Percentiles rank a stretch among this genome's conserved stretches.
These are phyloP conservation scores for Fraxinus nigra DNA, from an alignment of 305 asterid genomes.

Conservation along the genomic window DNA sequence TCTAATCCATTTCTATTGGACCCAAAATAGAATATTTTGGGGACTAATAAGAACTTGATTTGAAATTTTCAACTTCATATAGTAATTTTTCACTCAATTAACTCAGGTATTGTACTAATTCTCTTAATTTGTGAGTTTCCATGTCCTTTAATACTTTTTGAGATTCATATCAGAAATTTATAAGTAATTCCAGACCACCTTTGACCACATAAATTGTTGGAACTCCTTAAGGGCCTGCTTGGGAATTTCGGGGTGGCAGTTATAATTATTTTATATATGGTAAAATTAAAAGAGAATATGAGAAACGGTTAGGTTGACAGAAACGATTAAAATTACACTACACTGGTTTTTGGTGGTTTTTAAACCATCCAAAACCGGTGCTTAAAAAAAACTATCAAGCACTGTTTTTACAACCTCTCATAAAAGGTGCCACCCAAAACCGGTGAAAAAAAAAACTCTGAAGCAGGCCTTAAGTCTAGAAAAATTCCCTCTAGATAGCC, in stretches of 20 bases:
- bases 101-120: background rate
- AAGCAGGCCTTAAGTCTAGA: background rate
- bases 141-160: background rate
- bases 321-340: too few species aligned
- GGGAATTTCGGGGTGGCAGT: too few species aligned
- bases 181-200: background rate
- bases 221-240: background rate
- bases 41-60: background rate
- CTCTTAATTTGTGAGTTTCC: background rate
- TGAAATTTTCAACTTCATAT: too few species aligned
- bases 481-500: background rate
- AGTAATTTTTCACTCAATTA: background rate
- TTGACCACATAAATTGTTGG: background rate
- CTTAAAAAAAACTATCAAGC: too few species aligned
- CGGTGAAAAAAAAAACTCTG: too few species aligned
- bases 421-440: too few species aligned
- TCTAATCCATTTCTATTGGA: background rate
- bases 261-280: too few species aligned
- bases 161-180: background rate
- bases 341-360: too few species aligned
- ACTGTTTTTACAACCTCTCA: too few species aligned
- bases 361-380: too few species aligned
- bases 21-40: background rate
- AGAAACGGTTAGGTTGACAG: too few species aligned
- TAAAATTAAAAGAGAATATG: too few species aligned